Conservation (phyloP, 148 eudicot species). For the Rhododendron vialii region DNA sequence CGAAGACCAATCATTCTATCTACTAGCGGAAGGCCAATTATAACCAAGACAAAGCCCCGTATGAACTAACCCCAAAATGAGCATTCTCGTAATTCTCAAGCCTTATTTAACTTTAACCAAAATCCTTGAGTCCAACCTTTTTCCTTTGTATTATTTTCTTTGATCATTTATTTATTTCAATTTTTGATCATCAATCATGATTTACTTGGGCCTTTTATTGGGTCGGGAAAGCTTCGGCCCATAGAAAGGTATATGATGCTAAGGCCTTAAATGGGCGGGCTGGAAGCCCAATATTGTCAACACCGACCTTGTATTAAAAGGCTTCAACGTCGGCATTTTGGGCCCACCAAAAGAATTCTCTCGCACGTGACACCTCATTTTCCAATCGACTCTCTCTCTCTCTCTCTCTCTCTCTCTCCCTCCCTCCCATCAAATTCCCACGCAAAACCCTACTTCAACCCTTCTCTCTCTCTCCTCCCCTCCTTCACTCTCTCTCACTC, state of each 20-base stretch:
- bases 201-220: not conserved
- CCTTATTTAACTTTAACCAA: too few species aligned
- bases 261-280: not conserved
- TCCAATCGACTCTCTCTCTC: not conserved
- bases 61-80: too few species aligned
- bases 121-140: too few species aligned
- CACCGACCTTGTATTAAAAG: not conserved
- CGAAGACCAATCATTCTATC: too few species aligned
- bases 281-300: not conserved
- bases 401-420: not conserved
- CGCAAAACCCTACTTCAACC: constrained; percentile 10
- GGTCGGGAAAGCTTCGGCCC: not conserved
- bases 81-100: too few species aligned
- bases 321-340: not conserved
- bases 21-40: too few species aligned
- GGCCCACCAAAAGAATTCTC: not conserved
- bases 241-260: not conserved
- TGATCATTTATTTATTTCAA: too few species aligned
- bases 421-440: not conserved
- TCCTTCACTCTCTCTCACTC: not conserved
- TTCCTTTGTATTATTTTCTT: too few species aligned
- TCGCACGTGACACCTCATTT: not conserved
- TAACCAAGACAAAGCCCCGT: too few species aligned
- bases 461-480: not conserved
- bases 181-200: too few species aligned